A percentile compares a stretch with the other conserved stretches of the same genome.
Conservation (phyloP, 805 yeast species). For the Metschnikowia baotianmanensis region DNA sequence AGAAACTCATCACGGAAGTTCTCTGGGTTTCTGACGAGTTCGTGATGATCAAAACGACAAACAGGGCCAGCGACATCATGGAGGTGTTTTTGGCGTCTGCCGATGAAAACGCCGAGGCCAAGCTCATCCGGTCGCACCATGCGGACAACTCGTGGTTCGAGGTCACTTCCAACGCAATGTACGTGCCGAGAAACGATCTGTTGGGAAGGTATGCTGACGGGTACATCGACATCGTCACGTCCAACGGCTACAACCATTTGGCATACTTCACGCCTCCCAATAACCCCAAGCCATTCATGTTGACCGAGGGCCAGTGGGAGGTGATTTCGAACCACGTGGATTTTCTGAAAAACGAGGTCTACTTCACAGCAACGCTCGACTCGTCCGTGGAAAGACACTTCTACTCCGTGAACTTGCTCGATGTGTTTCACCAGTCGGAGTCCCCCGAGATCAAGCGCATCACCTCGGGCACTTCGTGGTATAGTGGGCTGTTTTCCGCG, state of each 20-base stretch:
- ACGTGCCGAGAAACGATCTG: slow-evolving; percentile 35
- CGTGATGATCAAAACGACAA: slow-evolving; percentile 58
- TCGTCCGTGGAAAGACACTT: slow-evolving; percentile 84
- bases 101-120: slow-evolving; percentile 22
- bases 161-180: slow-evolving; percentile 34
- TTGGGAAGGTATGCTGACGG: slow-evolving; percentile 47
- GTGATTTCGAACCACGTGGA: slow-evolving; percentile 47
- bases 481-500: slow-evolving; percentile 68
- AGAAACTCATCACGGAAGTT: slow-evolving; percentile 53
- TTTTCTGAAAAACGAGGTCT: slow-evolving; percentile 44
- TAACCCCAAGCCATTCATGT: slow-evolving; percentile 43
- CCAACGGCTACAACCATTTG: slow-evolving; percentile 66
- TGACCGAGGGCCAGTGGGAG: slow-evolving; percentile 83
- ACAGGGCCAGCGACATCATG: slow-evolving; percentile 57
- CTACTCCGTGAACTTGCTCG: slow-evolving; percentile 59
- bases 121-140: slow-evolving; percentile 43
- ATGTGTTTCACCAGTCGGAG: slow-evolving; percentile 38
- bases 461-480: slow-evolving; percentile 51
- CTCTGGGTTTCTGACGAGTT: slow-evolving; percentile 53
- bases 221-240: slow-evolving; percentile 73
- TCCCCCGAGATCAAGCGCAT: slow-evolving; percentile 30
- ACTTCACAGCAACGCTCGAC: slow-evolving; percentile 69
- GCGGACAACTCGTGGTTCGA: slow-evolving; percentile 63
- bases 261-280: slow-evolving; percentile 78
- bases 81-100: slow-evolving; percentile 48